Conservation (phyloP, 129 eudicot genomes). For the Chrysanthemum lavandulifolium region DNA sequence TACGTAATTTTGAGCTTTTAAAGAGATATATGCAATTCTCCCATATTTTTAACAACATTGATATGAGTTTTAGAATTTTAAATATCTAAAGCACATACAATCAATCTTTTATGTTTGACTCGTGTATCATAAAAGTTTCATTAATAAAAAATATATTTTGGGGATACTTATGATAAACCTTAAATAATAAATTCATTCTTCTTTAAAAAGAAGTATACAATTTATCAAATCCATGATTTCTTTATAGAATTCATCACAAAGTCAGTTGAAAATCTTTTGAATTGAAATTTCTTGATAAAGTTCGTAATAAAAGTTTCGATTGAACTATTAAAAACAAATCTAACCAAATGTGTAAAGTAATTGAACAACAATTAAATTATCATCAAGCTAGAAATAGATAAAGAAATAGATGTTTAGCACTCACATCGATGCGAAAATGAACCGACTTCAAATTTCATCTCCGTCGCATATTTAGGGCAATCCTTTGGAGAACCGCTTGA, state of each 20-base stretch:
- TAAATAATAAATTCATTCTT: not conserved
- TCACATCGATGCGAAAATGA: conserved; percentile 21
- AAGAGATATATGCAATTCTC: no score
- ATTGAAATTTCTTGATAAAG: not conserved
- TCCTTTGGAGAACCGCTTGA: not conserved
- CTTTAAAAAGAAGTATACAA: no score
- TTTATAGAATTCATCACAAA: not conserved
- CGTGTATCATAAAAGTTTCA: not conserved
- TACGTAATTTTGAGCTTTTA: no score
- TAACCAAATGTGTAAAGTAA: not conserved
- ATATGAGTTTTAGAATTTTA: no score
- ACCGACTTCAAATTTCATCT: conserved; percentile 2
- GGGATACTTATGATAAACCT: not conserved
- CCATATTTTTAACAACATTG: no score
- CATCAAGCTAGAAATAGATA: not conserved
- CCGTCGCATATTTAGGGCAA: not conserved
- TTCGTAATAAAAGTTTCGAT: not conserved
- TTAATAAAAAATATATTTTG: not conserved
- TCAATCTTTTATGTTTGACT: not conserved
- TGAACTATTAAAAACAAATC: not conserved
- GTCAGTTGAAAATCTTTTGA: not conserved
- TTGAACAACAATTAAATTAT: not conserved
- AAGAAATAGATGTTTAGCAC: not conserved
- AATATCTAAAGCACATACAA: no score
- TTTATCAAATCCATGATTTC: not conserved